Base-by-base conservation (phyloP, 202 grass and related monocot species). In the Bolboschoenoplectus hybrid region DNA sequence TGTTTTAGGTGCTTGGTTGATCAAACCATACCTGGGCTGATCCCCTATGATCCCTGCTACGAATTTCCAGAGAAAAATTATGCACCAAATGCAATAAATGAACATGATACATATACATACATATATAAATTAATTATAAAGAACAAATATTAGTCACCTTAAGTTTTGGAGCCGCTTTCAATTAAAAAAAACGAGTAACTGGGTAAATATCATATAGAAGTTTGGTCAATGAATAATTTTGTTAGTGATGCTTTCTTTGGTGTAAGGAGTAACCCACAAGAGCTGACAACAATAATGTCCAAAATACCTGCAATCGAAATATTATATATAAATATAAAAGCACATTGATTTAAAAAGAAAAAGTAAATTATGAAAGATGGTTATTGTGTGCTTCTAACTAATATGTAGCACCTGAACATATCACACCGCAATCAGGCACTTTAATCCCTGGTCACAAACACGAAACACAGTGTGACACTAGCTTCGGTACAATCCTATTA, bases 181-280 rank as follows among this genome's bases (percentile, higher is more conserved):
- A 79, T 38, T 26, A 26, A 61, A 9, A 40, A n/a, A 74, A 51
- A 53, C 6, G 47, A 57, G 46, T 69, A 83, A 20, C 41, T 44
- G 56, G 43, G 63, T 68, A 68, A 52, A 68, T 83, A 83, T 53
- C 40, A 38, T 68, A 8, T 55, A 45, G 62, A 66, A 19, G 68
- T 63, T 74, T 6, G 50, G 34, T 68, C 78, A 81, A 46, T 35
- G 3, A 70, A 58, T 46, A 70, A 41, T 70, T 70, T 93, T 40
- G 14, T 94, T 70, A 97, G 81, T 87, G 86, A 46, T 89, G 89
- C 70, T 90, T 94, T 88, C 92, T 95, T 80, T 95, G 90, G 74
- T 90, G 92, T 14, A 98, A 82, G 1, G 96, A 94, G 89, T 95
- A 98, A 90, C 96, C 96, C 88, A 98, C 93, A 98, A 98, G 69